Percentiles rank a stretch among this genome's conserved stretches.
phyloP scores from a whole-genome alignment of 257 asterid genomes.

The Petrea volubilis region DNA sequence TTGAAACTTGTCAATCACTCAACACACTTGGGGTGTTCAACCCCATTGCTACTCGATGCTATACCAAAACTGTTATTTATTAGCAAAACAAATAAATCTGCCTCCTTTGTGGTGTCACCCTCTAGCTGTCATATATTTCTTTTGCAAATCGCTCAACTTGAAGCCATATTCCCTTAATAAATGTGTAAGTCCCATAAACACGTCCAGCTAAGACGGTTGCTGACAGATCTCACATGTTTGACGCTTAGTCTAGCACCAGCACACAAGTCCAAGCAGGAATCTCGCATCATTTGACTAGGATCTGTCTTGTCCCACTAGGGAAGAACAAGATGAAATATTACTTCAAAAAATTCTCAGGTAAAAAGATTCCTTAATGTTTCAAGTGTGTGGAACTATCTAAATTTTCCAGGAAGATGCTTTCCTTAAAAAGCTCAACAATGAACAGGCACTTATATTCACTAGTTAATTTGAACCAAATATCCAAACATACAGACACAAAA shows the following conservation, averaged over 20 bases:
- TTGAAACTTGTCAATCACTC: neutral
- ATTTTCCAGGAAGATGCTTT: neutral
- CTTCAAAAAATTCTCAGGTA: neutral
- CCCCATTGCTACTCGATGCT: neutral
- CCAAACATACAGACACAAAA: neutral
- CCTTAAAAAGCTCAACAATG: neutral
- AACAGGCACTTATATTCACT: neutral
- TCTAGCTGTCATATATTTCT: neutral
- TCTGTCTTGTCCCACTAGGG: neutral
- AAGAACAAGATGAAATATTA: neutral
- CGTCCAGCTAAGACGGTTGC: neutral
- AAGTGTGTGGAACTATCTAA: neutral
- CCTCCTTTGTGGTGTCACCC: neutral
- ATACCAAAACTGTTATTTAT: neutral
- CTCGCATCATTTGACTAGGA: neutral
- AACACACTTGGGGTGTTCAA: neutral
- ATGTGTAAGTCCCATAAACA: neutral
- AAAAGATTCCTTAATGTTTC: neutral
- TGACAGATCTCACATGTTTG: neutral
- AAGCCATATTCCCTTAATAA: neutral
- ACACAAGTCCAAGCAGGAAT: neutral
- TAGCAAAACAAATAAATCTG: neutral
- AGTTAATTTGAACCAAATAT: neutral
- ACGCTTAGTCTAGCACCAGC: neutral
- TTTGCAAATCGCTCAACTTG: neutral